These are phyloP conservation scores for Pharnaceum exiguum DNA, from an alignment of 148 eudicot species.

Conservation along the genomic window DNA sequence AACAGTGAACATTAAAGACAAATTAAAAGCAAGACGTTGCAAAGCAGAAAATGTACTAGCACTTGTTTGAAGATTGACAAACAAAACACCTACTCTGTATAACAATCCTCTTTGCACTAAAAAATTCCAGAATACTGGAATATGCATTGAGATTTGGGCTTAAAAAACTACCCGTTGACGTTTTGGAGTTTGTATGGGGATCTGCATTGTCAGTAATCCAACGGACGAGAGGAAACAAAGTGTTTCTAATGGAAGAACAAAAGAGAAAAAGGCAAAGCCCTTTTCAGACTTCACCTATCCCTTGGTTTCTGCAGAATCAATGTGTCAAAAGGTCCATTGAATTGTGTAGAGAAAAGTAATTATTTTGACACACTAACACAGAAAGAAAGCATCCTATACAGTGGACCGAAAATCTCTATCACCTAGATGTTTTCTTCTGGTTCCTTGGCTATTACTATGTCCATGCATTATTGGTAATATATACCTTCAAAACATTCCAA, in stretches of 20 bases:
- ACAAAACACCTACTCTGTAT: no score
- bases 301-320: constrained; percentile 10
- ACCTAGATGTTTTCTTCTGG: constrained; percentile 26
- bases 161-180: constrained; percentile 32
- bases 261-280: no score
- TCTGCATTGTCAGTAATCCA: constrained; percentile 19
- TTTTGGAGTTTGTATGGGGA: constrained; percentile 28
- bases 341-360: not conserved
- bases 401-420: constrained; percentile 20
- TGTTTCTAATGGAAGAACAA: no score
- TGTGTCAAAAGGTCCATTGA: not conserved
- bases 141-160: constrained; percentile 38
- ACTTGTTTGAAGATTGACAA: constrained; percentile 11
- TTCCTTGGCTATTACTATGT: no score
- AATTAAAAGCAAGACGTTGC: constrained; percentile 1
- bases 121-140: not conserved
- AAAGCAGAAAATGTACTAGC: not conserved
- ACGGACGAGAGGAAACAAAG: constrained; percentile 15
- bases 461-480: no score
- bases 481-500: no score
- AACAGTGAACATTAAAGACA: constrained; percentile 12
- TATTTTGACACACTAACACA: constrained; percentile 7
- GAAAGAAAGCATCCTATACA: constrained; percentile 15
- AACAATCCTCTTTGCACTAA: no score
- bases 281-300: not conserved